phyloP scores from a whole-genome alignment of 192 early-diverging fungal genomes.

The Podila epicladia region DNA sequence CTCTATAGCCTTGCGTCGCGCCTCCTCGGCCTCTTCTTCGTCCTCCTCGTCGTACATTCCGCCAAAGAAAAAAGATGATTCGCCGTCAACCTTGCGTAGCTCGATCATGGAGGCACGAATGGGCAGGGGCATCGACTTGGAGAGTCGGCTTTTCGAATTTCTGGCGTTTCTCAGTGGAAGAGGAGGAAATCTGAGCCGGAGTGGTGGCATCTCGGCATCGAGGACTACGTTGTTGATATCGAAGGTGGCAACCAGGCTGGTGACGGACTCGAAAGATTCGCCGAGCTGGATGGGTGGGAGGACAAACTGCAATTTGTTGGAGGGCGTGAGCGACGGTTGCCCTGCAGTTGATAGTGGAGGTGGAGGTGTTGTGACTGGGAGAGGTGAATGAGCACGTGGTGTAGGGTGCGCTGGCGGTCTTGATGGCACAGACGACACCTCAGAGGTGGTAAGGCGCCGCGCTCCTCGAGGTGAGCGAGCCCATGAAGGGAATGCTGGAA shows the following conservation, averaged over 20 bases:
- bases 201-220: not conserved
- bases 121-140: slow-evolving; percentile 21
- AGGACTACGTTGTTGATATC: not conserved
- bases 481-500: not conserved
- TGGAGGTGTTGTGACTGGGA: not conserved
- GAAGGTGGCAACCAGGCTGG: not conserved
- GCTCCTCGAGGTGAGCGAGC: not conserved
- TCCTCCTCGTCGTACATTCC: not conserved
- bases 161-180: not conserved
- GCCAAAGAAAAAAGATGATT: not conserved
- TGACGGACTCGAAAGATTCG: slow-evolving; percentile 27
- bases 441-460: not conserved
- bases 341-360: not conserved
- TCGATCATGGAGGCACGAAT: slow-evolving; percentile 25
- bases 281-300: slow-evolving; percentile 35
- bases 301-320: slow-evolving; percentile 28
- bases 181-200: not conserved
- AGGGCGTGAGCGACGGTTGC: slow-evolving; percentile 9
- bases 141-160: slow-evolving; percentile 4
- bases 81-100: not conserved
- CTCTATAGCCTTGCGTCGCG: not conserved
- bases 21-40: not conserved
- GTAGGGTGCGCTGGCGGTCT: not conserved
- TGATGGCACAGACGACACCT: not conserved
- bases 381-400: not conserved